Conservation (phyloP, 2,329 filamentous ascomycete species). For the Diplodia sapinea region DNA sequence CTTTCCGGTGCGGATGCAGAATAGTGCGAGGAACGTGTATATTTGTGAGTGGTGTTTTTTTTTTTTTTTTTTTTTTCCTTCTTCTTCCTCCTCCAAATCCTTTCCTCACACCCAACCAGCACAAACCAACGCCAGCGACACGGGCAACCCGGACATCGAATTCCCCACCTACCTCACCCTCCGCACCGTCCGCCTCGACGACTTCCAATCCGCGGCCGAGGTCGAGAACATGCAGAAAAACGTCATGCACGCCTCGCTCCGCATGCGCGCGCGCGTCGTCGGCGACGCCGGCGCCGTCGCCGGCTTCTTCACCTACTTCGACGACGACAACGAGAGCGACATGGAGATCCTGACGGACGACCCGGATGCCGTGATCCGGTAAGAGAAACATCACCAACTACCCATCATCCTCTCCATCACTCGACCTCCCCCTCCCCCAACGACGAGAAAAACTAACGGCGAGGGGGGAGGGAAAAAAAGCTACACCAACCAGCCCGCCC, state of each 20-base stretch:
- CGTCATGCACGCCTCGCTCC: conserved; percentile 55
- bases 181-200: conserved; percentile 51
- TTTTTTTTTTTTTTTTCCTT: not conserved
- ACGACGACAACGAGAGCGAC: conserved; percentile 57
- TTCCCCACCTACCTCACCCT: conserved; percentile 54
- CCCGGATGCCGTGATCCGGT: conserved; percentile 49
- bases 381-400: not conserved
- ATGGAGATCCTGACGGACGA: conserved; percentile 61
- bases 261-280: conserved; percentile 54
- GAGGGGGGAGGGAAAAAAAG: too few species aligned
- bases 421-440: too few species aligned
- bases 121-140: conserved; percentile 36
- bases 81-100: too few species aligned
- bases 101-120: not conserved
- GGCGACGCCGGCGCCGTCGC: conserved; percentile 56
- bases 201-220: conserved; percentile 56
- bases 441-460: too few species aligned
- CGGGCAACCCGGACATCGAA: conserved; percentile 39
- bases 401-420: not conserved
- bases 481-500: conserved; percentile 67
- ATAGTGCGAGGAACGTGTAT: conserved; percentile 56
- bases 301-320: conserved; percentile 63
- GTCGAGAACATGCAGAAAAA: conserved; percentile 54
- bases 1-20: conserved; percentile 52
- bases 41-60: conserved; percentile 38